Conservation (phyloP, 2,329 filamentous ascomycete genomes). For the Ophiocordyceps unilateralis region DNA sequence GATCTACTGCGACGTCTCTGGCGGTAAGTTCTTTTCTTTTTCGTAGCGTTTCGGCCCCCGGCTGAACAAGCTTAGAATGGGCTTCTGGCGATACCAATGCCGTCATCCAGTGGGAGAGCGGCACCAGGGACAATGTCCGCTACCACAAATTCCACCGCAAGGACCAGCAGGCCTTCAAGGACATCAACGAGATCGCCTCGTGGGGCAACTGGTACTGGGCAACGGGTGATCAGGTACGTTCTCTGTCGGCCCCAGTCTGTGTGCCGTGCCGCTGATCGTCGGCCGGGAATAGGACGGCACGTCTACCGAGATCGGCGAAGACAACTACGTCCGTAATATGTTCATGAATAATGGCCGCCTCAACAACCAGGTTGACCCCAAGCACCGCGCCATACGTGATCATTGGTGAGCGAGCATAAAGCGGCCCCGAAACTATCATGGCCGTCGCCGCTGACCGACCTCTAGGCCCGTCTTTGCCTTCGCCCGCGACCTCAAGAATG, state of each 20-base stretch:
- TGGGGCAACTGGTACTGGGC: slow-evolving; percentile 73
- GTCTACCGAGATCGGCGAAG: slow-evolving; percentile 54
- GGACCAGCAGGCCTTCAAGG: slow-evolving; percentile 47
- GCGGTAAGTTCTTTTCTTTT: slow-evolving; percentile 5
- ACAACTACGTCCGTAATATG: slow-evolving; percentile 43
- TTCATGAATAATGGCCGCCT: slow-evolving; percentile 49
- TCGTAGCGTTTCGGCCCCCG: not conserved
- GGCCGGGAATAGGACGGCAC: slow-evolving; percentile 18
- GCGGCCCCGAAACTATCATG: not conserved
- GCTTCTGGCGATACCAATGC: slow-evolving; percentile 42
- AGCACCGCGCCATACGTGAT: slow-evolving; percentile 30
- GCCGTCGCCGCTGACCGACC: not conserved
- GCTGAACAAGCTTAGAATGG: slow-evolving; percentile 38
- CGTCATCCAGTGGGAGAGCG: slow-evolving; percentile 45
- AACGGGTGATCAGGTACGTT: slow-evolving; percentile 31
- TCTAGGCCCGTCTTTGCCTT: slow-evolving; percentile 65
- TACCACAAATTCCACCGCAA: slow-evolving; percentile 48
- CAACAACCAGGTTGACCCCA: slow-evolving; percentile 43
- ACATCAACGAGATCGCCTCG: slow-evolving; percentile 52
- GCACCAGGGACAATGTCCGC: slow-evolving; percentile 28
- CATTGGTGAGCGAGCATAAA: slow-evolving; percentile 12
- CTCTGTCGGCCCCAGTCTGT: not conserved
- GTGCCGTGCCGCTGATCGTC: not conserved
- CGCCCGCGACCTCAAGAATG: slow-evolving; percentile 38
- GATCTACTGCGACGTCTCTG: slow-evolving; percentile 54